phyloP scores from a whole-genome alignment of 192 early-diverging fungal species.

The Coemansia sp. region DNA sequence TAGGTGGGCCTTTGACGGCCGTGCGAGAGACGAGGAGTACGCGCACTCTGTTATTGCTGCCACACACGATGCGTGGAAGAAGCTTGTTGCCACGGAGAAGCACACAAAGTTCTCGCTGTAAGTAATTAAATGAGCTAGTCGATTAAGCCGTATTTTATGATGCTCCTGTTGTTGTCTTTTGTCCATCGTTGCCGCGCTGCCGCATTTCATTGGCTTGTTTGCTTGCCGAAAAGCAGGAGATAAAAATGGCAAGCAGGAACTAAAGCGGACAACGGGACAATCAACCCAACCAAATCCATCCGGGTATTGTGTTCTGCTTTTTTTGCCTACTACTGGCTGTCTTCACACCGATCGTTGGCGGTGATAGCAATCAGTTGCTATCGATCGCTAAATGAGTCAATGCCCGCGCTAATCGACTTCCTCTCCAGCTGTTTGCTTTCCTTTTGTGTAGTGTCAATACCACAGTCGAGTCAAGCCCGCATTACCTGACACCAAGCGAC shows the following conservation, averaged over 20 bases:
- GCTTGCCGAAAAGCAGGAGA: slow-evolving; percentile 4
- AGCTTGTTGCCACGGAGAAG: slow-evolving; percentile 60
- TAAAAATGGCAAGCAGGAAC: background rate
- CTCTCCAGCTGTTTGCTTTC: background rate
- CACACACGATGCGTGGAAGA: slow-evolving; percentile 91
- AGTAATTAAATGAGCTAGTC: slow-evolving; percentile 10
- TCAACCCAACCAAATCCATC: no score
- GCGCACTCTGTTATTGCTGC: slow-evolving; percentile 83
- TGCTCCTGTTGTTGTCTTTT: background rate
- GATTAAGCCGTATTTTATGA: background rate
- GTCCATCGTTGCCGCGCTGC: background rate
- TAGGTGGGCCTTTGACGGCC: slow-evolving; percentile 93
- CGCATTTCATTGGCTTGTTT: slow-evolving; percentile 5
- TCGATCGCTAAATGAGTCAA: slow-evolving; percentile 13
- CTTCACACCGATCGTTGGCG: background rate
- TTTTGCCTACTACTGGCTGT: background rate
- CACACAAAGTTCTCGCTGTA: slow-evolving; percentile 29
- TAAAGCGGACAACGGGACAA: no score
- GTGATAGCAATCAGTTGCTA: slow-evolving; percentile 4
- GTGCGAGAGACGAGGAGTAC: slow-evolving; percentile 70
- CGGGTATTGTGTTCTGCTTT: background rate
- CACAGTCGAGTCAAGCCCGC: slow-evolving; percentile 29
- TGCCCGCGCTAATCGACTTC: background rate
- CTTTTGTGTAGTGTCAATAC: slow-evolving; percentile 35
- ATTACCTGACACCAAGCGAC: slow-evolving; percentile 12